Evolutionary conservation across 495 filamentous ascomycete genomes (phyloP), one percentile per base, ranked within the genome.

Genomic region (Penicillium coffeae): DNA sequence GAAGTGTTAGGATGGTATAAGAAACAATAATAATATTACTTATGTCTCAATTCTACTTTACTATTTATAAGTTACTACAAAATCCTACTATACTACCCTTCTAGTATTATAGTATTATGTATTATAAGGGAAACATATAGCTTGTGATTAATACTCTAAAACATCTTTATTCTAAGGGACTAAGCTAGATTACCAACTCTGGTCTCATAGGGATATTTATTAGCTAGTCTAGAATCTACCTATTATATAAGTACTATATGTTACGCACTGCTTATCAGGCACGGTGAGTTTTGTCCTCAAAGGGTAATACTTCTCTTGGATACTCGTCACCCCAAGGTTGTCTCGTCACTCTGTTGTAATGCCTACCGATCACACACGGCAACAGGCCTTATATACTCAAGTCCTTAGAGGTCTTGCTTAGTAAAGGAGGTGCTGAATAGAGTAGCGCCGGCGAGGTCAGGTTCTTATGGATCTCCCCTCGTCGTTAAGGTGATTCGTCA

Each of bases 11-110:
- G 33, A 48, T 50, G 33, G 54, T 48, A 2, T 25, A 41, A 15
- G 54, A 61, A 16, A 42, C 48, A 14, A 51, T 45, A 19, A 52
- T 49, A 6, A 53, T 38, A n/a, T 41, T 63, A 15, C 21, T 63
- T 1, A 42, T 55, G 8, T 52, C 53, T 18, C 48, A 54, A 21
- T 63, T 63, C 34, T 59, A 47, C 30, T 59, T 62, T 21, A 12
- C 45, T 4, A 20, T 53, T 2, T 38, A 37, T 21, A 21, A 3
- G 16, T 40, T 58, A 21, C 54, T 45, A 10, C 30, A 50, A 21
- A 18, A 52, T 30, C 42, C 41, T 19, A 22, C 21, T 15, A 45
- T 25, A 30, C 5, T 30, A n/a, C 45, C 48, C 15, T 53, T 62
- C 37, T 53, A 41, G 51, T 59, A 44, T 43, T 20, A 41, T 44